Evolutionary conservation across 225 moss, liverwort and hornwort species (phyloP).

Genomic region (Pleurozium schreberi): DNA sequence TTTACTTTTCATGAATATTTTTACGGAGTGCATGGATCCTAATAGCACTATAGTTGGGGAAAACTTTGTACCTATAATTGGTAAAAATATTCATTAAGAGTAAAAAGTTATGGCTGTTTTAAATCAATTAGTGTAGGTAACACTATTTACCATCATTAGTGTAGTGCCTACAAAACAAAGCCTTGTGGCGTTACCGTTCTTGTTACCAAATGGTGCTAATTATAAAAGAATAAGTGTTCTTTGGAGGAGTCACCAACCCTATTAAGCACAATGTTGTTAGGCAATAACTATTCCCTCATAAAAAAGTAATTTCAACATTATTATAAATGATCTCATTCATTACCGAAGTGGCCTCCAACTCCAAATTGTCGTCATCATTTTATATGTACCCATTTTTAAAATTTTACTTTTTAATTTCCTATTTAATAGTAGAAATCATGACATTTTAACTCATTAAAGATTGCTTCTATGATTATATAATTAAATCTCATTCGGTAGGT

Average conservation of each 20-base stretch:
- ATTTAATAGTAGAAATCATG: not conserved
- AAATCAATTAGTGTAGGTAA: too few relatives aligned
- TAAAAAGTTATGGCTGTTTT: too few relatives aligned
- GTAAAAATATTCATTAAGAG: too few relatives aligned
- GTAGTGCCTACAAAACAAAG: not conserved
- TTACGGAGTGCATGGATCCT: too few relatives aligned
- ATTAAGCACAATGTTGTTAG: accelerated
- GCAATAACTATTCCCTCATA: not conserved
- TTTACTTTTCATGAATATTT: too few relatives aligned
- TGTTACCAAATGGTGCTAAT: accelerated
- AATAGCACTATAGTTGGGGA: too few relatives aligned
- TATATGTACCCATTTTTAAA: not conserved
- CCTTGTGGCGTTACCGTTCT: accelerated
- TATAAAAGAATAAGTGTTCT: not conserved
- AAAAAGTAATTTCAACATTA: too few relatives aligned
- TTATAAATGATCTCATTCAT: not conserved
- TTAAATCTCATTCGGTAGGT: not conserved
- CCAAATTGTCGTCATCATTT: not conserved
- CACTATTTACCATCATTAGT: too few relatives aligned
- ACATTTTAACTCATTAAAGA: accelerated
- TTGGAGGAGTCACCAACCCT: not conserved
- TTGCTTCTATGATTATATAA: accelerated
- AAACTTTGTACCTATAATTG: too few relatives aligned
- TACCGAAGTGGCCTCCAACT: accelerated
- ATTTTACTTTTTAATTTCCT: not conserved